Evolutionary conservation across 192 early-diverging fungal species (phyloP).

Genomic region (Jimgerdemannia lactiflua): DNA sequence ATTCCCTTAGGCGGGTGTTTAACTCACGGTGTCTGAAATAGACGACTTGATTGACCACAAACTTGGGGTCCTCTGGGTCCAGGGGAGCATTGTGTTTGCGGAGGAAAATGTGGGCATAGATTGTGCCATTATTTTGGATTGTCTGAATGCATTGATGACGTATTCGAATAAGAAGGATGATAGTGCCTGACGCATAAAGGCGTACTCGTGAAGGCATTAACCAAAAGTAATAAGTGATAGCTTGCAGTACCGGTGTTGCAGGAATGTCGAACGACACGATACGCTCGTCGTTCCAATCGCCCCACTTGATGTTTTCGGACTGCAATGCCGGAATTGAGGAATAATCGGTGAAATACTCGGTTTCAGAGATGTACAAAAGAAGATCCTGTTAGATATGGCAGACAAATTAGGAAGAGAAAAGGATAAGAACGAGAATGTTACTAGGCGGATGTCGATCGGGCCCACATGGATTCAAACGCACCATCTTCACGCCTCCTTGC

Average conservation of each 20-base stretch:
- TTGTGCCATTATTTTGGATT: slow-evolving; percentile 51
- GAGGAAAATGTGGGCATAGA: slow-evolving; percentile 62
- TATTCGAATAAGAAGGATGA: slow-evolving; percentile 2
- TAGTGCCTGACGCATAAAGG: not conserved
- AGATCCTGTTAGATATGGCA: slow-evolving; percentile 29
- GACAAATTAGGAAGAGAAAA: too few relatives aligned
- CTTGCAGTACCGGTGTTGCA: slow-evolving; percentile 15
- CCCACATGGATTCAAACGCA: not conserved
- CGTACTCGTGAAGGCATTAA: not conserved
- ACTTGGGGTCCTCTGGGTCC: slow-evolving; percentile 35
- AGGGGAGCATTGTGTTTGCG: slow-evolving; percentile 32
- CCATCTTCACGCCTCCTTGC: slow-evolving; percentile 11
- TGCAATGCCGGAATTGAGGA: slow-evolving; percentile 35
- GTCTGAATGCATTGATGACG: slow-evolving; percentile 19
- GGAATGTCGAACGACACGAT: slow-evolving; percentile 36
- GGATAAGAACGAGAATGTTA: too few relatives aligned
- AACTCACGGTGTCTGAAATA: slow-evolving; percentile 49
- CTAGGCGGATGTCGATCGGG: not conserved
- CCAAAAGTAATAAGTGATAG: slow-evolving; percentile 15
- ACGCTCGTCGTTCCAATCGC: slow-evolving; percentile 39
- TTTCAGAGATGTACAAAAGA: slow-evolving; percentile 44
- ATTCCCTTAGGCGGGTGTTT: not conserved
- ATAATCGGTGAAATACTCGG: slow-evolving; percentile 42
- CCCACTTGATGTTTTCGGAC: slow-evolving; percentile 33
- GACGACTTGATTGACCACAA: slow-evolving; percentile 37